Conservation (phyloP, 352 stramenopile species). For the Phytophthora colocasiae region DNA sequence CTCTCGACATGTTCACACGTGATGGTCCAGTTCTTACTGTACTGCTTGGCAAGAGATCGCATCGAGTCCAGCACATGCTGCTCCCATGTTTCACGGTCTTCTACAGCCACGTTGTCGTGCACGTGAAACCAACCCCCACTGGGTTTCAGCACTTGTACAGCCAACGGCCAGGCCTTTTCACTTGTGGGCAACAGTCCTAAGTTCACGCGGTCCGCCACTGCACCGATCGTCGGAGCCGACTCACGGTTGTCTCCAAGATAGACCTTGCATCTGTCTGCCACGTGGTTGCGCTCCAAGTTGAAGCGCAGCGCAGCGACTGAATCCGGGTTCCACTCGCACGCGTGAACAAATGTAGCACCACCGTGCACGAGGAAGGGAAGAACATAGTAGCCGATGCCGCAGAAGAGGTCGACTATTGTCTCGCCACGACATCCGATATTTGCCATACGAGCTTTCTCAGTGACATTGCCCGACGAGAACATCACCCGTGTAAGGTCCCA, state of each 20-base stretch:
- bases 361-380: conserved; percentile 94
- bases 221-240: conserved; percentile 68
- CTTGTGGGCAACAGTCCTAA: conserved; percentile 95
- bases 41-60: conserved; percentile 45
- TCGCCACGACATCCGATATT: conserved; percentile 86
- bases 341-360: conserved; percentile 89
- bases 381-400: conserved; percentile 98
- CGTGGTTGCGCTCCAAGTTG: conserved; percentile 94
- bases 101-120: conserved; percentile 94
- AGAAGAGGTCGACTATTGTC: conserved; percentile 96
- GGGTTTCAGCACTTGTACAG: conserved; percentile 91
- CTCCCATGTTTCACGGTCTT: conserved; percentile 86
- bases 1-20: conserved; percentile 88
- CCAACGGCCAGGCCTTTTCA: conserved; percentile 94
- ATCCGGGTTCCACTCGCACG: conserved; percentile 97
- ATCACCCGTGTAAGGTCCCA: conserved; percentile 97
- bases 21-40: conserved; percentile 73
- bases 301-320: conserved; percentile 90
- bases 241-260: conserved; percentile 93
- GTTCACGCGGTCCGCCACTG: conserved; percentile 94
- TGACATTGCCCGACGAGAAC: conserved; percentile 97
- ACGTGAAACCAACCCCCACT: conserved; percentile 95
- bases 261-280: conserved; percentile 78
- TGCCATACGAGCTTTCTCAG: conserved; percentile 96
- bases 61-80: conserved; percentile 67